Evolutionary conservation across 345 rosid species (phyloP), one percentile per base, ranked within the genome.

Genomic region (Ceriops zippeliana): DNA sequence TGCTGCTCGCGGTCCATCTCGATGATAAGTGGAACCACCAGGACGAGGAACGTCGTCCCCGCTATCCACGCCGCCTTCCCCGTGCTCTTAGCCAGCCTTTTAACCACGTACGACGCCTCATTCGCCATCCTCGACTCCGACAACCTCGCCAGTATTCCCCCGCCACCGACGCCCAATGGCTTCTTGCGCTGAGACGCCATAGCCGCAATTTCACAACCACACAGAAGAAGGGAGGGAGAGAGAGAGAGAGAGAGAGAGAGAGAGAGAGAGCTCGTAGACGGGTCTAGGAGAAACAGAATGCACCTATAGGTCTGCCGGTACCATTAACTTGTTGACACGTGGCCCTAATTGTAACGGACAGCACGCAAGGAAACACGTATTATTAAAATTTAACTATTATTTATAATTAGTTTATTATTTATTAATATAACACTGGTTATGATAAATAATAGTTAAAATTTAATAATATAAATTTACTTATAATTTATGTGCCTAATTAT

Each of bases 1-100:
- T 84, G 85, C 77, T 84, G 88, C 70, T 89, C 93, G 52, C 89
- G 84, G 52, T 85, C 92, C 89, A 82, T 82, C 81, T 78, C 84
- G 52, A 91, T 77, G 53, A 88, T 75, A 70, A 88, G 79, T 6
- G 97, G 97, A 3, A 89, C 84, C 10, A 78, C 86, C 22, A 88
- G 80, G 72, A 91, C 78, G 31, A 91, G 75, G 71, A 86, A 74
- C 32, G 90, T 88, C 11, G 37, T 57, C 31, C 71, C 61, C 32
- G 75, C 88, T 38, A 78, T 80, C 65, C 70, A 61, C 49, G 58
- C 70, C 65, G 82, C 83, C 76, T 28, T 85, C 72, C 79, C 86
- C 73, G 81, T 82, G 89, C 83, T 82, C 58, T 42, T 42, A 79
- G 86, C 71, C 58, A 52, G 70, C 73, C 83, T n/a, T 35, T 68